Evolutionary conservation across 2,329 filamentous ascomycete species (phyloP), one percentile per base, ranked within the genome.

Genomic region (Verticillium nubilum): DNA sequence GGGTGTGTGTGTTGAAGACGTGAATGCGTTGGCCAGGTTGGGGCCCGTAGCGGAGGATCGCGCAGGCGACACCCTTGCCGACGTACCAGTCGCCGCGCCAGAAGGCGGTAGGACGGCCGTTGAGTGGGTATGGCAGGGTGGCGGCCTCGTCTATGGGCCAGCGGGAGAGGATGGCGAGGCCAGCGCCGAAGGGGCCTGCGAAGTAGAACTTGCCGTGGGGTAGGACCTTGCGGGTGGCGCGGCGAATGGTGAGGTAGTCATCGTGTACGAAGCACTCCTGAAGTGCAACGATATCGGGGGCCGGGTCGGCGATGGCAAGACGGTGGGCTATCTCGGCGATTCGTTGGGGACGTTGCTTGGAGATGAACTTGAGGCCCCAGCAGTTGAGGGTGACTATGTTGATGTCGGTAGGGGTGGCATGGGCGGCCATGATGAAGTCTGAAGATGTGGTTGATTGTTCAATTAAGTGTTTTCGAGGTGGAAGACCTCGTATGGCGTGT

Each of bases 31-130:
- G 89, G 61, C 83, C 83, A 52, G 74, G 72, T 1, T 76, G 81
- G 0, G 83, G 77, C 0, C 91, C 91, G 65, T 89, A 88, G 4
- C 90, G 80, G 66, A 98, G 89, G 63, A 84, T 84, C 2, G 94
- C 94, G 69, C 85, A 89, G 6, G 94, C 95, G 50, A 98, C 87
- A 17, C 95, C 95, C 72, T 98, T 98, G 0, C 95, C 95, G 10
- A 97, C 93, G 70, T 87, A 98, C 92, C 94, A 98, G 73, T 98
- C 94, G 12, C 95, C 95, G 61, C 94, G 83, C 76, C 89, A 97
- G 75, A 98, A 97, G 4, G 94, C 94, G 10, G 92, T 94, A 5
- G 95, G 95, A 19, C 94, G 85, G 19, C 95, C 95, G 72, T 97
- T 97, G 58, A 99, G 82, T n/a, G 92, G 86, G 71, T 97, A 99